These are phyloP conservation scores for Candida nemodendra DNA, from an alignment of 805 yeast genomes.

Conservation along the genomic window DNA sequence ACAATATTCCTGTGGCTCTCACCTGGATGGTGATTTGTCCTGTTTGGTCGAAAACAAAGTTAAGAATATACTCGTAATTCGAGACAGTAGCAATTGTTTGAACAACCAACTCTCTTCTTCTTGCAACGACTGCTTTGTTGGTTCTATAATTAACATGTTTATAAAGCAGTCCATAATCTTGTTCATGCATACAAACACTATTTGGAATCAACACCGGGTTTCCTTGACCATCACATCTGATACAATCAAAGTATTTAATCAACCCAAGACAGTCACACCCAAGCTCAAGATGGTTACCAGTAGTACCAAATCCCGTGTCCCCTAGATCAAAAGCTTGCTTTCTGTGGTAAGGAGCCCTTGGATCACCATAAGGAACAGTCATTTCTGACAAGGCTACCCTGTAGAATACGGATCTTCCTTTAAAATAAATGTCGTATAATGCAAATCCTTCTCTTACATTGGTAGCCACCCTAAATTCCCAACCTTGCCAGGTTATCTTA, in stretches of 20 bases:
- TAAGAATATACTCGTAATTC: slow-evolving; percentile 76
- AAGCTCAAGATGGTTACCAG: slow-evolving; percentile 62
- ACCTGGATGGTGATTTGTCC: slow-evolving; percentile 77
- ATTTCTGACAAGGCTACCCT: slow-evolving; percentile 74
- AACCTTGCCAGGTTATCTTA: slow-evolving; percentile 75
- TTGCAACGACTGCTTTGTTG: slow-evolving; percentile 62
- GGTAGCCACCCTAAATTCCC: slow-evolving; percentile 73
- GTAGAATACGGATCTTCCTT: slow-evolving; percentile 74
- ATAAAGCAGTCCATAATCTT: slow-evolving; percentile 71
- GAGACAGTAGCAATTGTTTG: slow-evolving; percentile 85
- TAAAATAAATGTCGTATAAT: slow-evolving; percentile 66
- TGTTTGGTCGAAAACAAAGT: slow-evolving; percentile 70
- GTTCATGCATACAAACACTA: slow-evolving; percentile 79
- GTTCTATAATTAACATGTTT: slow-evolving; percentile 82
- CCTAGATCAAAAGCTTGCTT: slow-evolving; percentile 87
- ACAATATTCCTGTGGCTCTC: slow-evolving; percentile 83
- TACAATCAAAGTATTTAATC: slow-evolving; percentile 68
- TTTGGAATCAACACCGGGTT: slow-evolving; percentile 61
- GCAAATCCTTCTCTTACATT: slow-evolving; percentile 80
- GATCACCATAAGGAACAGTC: slow-evolving; percentile 89
- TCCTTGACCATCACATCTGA: slow-evolving; percentile 56
- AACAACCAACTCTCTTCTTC: slow-evolving; percentile 75
- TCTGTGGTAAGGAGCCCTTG: slow-evolving; percentile 79
- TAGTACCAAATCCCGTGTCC: slow-evolving; percentile 79
- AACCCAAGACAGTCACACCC: slow-evolving; percentile 86